Evolutionary conservation across 495 filamentous ascomycete species (phyloP), one percentile per base, ranked within the genome.

Genomic region (Talaromyces ruber): DNA sequence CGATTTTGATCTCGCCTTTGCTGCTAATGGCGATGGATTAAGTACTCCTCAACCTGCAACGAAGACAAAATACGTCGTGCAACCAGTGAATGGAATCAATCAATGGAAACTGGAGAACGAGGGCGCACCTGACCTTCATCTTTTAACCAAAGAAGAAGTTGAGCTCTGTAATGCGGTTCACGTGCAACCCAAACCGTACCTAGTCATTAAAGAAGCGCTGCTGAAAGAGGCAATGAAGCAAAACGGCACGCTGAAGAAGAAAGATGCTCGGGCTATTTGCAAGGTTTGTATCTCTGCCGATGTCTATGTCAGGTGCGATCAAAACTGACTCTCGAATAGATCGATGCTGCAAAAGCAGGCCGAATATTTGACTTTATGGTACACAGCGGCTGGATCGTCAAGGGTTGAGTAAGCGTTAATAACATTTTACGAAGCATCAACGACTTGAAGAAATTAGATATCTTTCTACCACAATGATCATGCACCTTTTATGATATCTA

Each of bases 321-420:
- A 24, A 51, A 16, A 18, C 52, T 29, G 4, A 55, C 64, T 71
- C 59, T 65, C 65, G 25, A 12, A 60, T 53, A 86, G 82, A 85
- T 90, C 64, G 86, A 90, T 72, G 74, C 75, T 26, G 82, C 81
- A 18, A 91, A 89, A 68, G 76, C 80, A 7, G 79, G 80, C 47
- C 83, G 88, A 64, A 85, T 98, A 51, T 97, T 91, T 70, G 94
- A 98, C 67, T 98, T 98, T 72, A 93, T 96, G 76, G 89, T 94
- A 30, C 87, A 92, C 68, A 87, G 85, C 50, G 94, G 94, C 8
- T 98, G 94, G 94, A 89, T 97, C 61, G 86, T 82, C 30, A 95
- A 93, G 76, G 81, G 39, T 12, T 60, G 43, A 51, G 52, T 2
- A 5, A n/a, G 14, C 6, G 24, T 22, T 18, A 5, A 52, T n/a